Percentiles rank a stretch among this genome's conserved stretches.
These are phyloP conservation scores for Yarrowia porcina DNA, from an alignment of 805 yeast species.

Conservation along the genomic window DNA sequence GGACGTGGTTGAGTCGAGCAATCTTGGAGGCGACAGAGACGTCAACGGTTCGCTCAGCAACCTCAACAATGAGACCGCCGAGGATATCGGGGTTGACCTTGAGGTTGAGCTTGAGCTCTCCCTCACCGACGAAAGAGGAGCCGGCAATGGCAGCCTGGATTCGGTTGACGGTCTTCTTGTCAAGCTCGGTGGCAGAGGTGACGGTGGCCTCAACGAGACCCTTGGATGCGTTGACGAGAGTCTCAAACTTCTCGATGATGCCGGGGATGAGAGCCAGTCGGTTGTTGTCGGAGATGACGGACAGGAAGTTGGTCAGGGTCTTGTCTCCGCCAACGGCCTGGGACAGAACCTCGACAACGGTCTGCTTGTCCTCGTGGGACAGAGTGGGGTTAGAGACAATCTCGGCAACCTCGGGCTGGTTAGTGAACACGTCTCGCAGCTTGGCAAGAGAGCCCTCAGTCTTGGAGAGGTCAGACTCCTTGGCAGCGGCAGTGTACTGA, in stretches of 20 bases:
- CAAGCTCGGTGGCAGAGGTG: conserved; percentile 81
- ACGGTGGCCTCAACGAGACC: conserved; percentile 93
- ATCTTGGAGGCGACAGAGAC: conserved; percentile 81
- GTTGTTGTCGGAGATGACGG: conserved; percentile 90
- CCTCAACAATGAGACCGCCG: conserved; percentile 95
- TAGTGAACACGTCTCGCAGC: conserved; percentile 52
- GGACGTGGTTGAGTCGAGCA: conserved; percentile 81
- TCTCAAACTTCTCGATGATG: conserved; percentile 67
- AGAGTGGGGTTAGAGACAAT: conserved; percentile 81
- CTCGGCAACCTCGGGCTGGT: conserved; percentile 61
- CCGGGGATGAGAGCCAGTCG: conserved; percentile 68
- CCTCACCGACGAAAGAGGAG: conserved; percentile 78
- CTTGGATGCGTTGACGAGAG: conserved; percentile 80
- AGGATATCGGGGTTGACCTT: conserved; percentile 82
- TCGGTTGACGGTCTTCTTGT: conserved; percentile 71
- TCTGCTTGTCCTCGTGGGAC: conserved; percentile 66
- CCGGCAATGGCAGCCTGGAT: conserved; percentile 72
- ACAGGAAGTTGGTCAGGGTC: conserved; percentile 73
- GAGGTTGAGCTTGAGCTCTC: conserved; percentile 79
- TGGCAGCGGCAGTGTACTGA: conserved; percentile 77
- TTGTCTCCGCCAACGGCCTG: conserved; percentile 54
- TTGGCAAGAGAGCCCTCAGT: conserved; percentile 63
- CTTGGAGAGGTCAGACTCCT: conserved; percentile 70
- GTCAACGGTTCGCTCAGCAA: conserved; percentile 96
- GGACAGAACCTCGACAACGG: conserved; percentile 60